These are phyloP conservation scores for Rhypophila decipiens DNA, from an alignment of 495 filamentous ascomycete genomes.

Conservation along the genomic window DNA sequence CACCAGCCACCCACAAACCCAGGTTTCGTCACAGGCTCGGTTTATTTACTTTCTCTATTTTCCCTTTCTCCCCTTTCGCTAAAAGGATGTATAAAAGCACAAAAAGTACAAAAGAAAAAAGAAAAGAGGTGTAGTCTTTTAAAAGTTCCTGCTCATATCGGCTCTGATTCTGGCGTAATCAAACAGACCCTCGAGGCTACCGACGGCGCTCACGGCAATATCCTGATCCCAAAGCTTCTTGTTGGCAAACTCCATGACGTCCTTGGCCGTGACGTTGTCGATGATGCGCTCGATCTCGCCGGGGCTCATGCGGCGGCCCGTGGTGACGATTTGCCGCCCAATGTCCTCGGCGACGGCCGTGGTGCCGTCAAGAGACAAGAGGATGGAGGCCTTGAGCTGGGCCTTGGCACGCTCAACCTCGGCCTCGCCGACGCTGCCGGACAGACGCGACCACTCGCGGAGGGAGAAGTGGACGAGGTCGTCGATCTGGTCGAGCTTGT, in stretches of 20 bases:
- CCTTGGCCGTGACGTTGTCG: slow-evolving; percentile 84
- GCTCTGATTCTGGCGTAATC: slow-evolving; percentile 85
- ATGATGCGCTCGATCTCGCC: slow-evolving; percentile 92
- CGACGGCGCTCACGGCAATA: slow-evolving; percentile 85
- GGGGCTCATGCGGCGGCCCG: slow-evolving; percentile 80
- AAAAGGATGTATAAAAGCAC: no score
- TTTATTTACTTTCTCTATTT: no score
- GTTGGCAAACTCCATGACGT: slow-evolving; percentile 90
- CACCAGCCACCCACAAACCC: no score
- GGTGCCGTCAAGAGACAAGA: slow-evolving; percentile 94
- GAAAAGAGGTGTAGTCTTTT: no score
- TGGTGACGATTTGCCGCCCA: slow-evolving; percentile 95
- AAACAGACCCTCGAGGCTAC: slow-evolving; percentile 81
- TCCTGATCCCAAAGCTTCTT: slow-evolving; percentile 95
- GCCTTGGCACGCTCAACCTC: slow-evolving; percentile 98
- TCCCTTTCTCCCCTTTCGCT: no score
- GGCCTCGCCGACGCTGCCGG: slow-evolving; percentile 73
- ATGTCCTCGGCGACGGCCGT: slow-evolving; percentile 97
- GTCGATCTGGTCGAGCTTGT: slow-evolving; percentile 78
- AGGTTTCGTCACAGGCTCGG: no score
- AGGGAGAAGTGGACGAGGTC: slow-evolving; percentile 97
- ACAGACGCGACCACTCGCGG: slow-evolving; percentile 94
- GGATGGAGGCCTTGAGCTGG: slow-evolving; percentile 96
- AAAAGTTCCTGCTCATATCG: slow-evolving; percentile 82
- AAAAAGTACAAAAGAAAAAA: no score